Base-by-base conservation (phyloP, 225 moss, liverwort and hornwort species). In the Bryum argenteum region DNA sequence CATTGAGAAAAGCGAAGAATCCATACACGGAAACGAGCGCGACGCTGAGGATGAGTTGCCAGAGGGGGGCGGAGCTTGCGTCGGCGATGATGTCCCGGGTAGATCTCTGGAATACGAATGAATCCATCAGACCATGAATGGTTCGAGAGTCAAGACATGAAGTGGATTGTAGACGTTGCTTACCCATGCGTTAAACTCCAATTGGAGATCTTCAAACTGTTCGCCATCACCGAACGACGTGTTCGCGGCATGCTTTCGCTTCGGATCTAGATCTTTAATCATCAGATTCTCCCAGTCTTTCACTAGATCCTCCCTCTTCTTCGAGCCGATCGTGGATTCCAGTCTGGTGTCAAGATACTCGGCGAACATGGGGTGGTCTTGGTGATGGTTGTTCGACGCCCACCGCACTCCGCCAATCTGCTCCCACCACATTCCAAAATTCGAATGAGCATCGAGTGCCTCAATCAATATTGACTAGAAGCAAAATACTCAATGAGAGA, bases 131-230 rank as follows among this genome's bases (percentile, higher is more conserved):
- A 33, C 7, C 33, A 33, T 33, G 33, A 33, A 33, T 33, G 5
- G 5, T 33, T 33, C 33, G 7, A 33, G 33, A 33, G 7, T 33
- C 33, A 33, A 33, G 33, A 33, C 67, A 63, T 20, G 28, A 58
- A 18, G 5, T 45, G 14, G 24, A 40, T 16, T 8, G 6, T 33
- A 28, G 16, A 54, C 11, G 15, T 17, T 52, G 53, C 33, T 19
- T 77, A 94, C 96, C 94, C 94, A 97, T 54, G 84, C 79, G 20
- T 92, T 89, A 72, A 97, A 97, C 63, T 97, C 94, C 5, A 97
- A 66, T 40, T 97, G 96, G 71, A 94, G 77, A 56, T 91, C 79
- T 11, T 24, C 69, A 54, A 72, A 90, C 1, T n/a, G 8, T 26
- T 84, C 74, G 2, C 76, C 79, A 1, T 67, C 51, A 13, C 75